phyloP scores from a whole-genome alignment of 768 basidiomycete species.

The Tricholoma sp. region DNA sequence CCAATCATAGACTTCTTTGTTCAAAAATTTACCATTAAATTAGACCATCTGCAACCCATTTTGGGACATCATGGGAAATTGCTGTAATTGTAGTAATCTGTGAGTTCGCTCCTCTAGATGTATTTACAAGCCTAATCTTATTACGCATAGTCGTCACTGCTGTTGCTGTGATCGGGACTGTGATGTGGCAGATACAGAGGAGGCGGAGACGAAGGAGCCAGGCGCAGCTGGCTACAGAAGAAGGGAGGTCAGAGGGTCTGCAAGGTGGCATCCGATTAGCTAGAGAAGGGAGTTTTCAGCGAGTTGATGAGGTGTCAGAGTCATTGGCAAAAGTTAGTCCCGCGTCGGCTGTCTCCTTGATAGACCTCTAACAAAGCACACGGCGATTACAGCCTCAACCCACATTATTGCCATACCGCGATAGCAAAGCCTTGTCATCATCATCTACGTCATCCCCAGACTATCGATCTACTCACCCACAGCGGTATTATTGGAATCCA shows the following conservation, averaged over 20 bases:
- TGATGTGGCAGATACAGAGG: slow-evolving; percentile 20
- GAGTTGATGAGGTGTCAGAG: neutral
- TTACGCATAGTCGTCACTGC: slow-evolving; percentile 19
- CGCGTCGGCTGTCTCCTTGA: neutral
- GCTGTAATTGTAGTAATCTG: slow-evolving; percentile 30
- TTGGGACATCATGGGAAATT: slow-evolving; percentile 33
- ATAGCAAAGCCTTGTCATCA: neutral
- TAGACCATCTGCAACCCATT: slow-evolving; percentile 27
- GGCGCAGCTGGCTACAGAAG: neutral
- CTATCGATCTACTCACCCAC: neutral
- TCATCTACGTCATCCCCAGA: neutral
- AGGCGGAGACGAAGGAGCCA: neutral
- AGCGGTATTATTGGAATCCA: neutral
- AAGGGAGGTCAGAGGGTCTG: neutral
- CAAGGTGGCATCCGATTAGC: neutral
- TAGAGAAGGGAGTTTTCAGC: neutral
- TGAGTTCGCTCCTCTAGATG: slow-evolving; percentile 14
- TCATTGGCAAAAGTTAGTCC: neutral
- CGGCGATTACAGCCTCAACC: neutral
- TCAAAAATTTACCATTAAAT: neutral
- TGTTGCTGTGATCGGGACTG: slow-evolving; percentile 19
- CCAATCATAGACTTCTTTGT: neutral
- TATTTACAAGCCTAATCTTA: neutral
- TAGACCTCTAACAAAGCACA: neutral
- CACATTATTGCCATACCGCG: neutral